Evolutionary conservation across 345 rosid species (phyloP), one percentile per base, ranked within the genome.

Genomic region (Melaleuca alternifolia): DNA sequence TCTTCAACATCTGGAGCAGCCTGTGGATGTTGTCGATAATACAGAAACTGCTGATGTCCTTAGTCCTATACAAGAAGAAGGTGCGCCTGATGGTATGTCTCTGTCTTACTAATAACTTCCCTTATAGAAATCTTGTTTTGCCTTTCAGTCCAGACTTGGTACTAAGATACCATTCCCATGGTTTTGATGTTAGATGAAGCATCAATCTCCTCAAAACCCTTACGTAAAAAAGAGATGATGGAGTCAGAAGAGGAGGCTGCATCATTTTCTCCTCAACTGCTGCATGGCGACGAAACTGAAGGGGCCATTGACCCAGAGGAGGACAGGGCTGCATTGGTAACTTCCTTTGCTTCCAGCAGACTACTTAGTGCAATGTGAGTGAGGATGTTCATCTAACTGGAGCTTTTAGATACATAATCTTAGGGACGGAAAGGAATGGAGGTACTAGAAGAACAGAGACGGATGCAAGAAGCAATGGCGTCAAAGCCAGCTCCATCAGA

Each of bases 271-370:
- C 99, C 99, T 53, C 94, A 95, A 88, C 92, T 93, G 82, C 83
- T 96, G 91, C 98, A 94, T 86, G 98, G 97, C 44, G 94, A 95
- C 87, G 97, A 96, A 41, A 89, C 89, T 86, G 98, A 95, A 88
- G 98, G 94, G 84, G 99, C 99, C 44, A 90, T 97, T 81, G 99
- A 97, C 87, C 98, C 99, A 28, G 98, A 96, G 86, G 99, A 96
- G 91, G 98, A 95, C 86, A 92, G 90, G 89, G 98, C 94, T 87
- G 89, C 91, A 79, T 90, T 95, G 96, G 99, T 96, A 94, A 87
- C 52, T 87, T 51, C 51, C 33, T 52, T 41, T 41, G 41, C 41
- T 41, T 4, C 41, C 41, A 41, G 41, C 41, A 41, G 41, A 41
- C 41, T 41, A 41, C 4, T 41, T 41, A 41, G 41, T 41, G 41